phyloP scores from a whole-genome alignment of 768 basidiomycete species.

The Termitomyces sp. region DNA sequence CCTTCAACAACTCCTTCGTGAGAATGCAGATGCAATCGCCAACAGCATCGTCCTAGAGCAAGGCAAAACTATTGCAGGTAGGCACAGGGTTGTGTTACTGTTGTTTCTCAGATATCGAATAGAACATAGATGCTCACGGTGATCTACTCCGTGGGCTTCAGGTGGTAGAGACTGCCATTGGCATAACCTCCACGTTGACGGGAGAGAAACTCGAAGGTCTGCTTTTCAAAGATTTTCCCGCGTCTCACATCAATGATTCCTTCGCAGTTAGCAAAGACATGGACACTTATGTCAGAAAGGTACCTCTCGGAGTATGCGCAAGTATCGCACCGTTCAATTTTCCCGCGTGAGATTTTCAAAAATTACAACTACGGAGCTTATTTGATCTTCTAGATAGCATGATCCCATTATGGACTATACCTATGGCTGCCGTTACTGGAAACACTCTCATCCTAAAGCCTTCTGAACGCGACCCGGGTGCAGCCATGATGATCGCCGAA shows the following conservation, averaged over 20 bases:
- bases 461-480: slow-evolving; percentile 94
- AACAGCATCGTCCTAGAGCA: slow-evolving; percentile 91
- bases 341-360: slow-evolving; percentile 56
- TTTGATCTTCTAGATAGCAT: slow-evolving; percentile 42
- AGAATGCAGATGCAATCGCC: slow-evolving; percentile 83
- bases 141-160: slow-evolving; percentile 92
- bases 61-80: slow-evolving; percentile 88
- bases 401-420: slow-evolving; percentile 97
- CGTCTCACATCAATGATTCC: slow-evolving; percentile 8
- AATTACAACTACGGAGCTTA: not conserved
- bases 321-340: slow-evolving; percentile 89
- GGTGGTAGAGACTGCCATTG: slow-evolving; percentile 76
- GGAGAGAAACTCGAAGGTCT: slow-evolving; percentile 91
- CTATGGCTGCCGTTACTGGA: slow-evolving; percentile 82
- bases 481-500: slow-evolving; percentile 97
- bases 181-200: slow-evolving; percentile 78
- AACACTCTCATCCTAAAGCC: slow-evolving; percentile 96
- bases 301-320: slow-evolving; percentile 87
- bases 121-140: slow-evolving; percentile 77
- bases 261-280: slow-evolving; percentile 83
- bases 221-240: not conserved
- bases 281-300: slow-evolving; percentile 84
- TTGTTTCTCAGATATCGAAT: not conserved
- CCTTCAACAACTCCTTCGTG: slow-evolving; percentile 80
- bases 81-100: slow-evolving; percentile 12